These are phyloP conservation scores for Rhodotorula sp. DNA, from an alignment of 1,284 basidiomycete genomes.

Conservation along the genomic window DNA sequence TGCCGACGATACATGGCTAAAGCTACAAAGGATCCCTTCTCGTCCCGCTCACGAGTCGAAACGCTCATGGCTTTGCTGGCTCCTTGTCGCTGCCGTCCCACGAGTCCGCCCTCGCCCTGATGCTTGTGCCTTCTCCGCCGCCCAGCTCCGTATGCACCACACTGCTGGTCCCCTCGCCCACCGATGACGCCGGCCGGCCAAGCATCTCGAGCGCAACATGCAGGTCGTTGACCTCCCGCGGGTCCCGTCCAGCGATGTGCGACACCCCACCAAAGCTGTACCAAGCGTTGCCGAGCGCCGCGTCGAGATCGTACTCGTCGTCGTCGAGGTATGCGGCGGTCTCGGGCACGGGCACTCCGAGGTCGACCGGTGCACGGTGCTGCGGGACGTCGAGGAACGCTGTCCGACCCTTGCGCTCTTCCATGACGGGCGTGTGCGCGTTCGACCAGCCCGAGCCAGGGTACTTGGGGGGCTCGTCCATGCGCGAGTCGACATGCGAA, in stretches of 20 bases:
- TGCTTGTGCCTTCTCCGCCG: neutral
- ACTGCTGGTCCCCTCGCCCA: neutral
- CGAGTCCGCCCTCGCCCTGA: neutral
- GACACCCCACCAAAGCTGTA: neutral
- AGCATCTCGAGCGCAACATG: slow-evolving; percentile 1
- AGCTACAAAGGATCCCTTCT: too few species aligned
- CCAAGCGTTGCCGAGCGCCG: neutral
- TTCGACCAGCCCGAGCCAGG: neutral
- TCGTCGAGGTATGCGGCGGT: neutral
- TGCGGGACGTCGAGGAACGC: neutral
- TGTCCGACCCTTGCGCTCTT: slow-evolving; percentile 3
- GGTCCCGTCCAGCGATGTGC: neutral
- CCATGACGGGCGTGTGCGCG: neutral
- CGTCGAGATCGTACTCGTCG: slow-evolving; percentile 5
- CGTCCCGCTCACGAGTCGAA: neutral
- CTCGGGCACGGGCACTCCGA: neutral
- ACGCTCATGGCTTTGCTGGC: neutral
- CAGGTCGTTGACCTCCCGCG: neutral
- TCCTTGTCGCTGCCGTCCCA: neutral
- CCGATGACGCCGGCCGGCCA: neutral
- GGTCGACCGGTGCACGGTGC: too few species aligned
- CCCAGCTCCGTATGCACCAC: neutral
- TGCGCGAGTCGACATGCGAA: neutral
- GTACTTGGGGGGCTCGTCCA: slow-evolving; percentile 13
- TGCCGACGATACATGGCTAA: too few species aligned